Base-by-base conservation (phyloP, 2,329 filamentous ascomycete genomes). In the Colletotrichum lini region DNA sequence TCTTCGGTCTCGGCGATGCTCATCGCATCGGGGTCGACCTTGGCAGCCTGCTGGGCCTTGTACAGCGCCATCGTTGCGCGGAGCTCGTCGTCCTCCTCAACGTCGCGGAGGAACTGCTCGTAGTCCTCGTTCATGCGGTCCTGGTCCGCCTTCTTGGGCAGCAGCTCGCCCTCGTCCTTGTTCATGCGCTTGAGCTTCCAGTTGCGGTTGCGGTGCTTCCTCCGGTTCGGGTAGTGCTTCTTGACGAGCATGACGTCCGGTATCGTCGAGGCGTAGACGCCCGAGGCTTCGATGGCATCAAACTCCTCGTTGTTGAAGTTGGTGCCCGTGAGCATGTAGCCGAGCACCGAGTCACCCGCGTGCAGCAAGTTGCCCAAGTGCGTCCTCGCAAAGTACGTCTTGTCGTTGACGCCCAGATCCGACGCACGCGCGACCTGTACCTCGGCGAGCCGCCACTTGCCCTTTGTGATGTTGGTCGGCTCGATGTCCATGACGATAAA, bases 401-500 rank as follows among this genome's bases (percentile, higher is more conserved):
- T 92, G 82, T 97, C 93, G 78, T 97, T 98, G 72, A 87, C 84
- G 68, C 95, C 95, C 62, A 98, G 88, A 79, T 99, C 96, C 0
- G 93, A 91, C 8, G 96, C 93, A 35, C 93, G 91, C 18, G 94
- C 94, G 10, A 99, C 92, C 1, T 95, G 98, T 8, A 91, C 94
- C 83, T 99, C 96, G 10, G 94, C 93, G 4, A 98, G 89, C 65
- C 92, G 87, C 87, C 92, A 97, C 75, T 93, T 94, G 65, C 96
- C 96, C 76, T 93, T 94, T 69, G 90, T 89, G 26, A 87, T 87
- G 40, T 92, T 93, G 0, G 92, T 86, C 0, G 91, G 91, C 80
- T 99, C 96, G 72, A 98, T 96, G 78, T 99, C 96, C 85, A 99
- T 93, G 49, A 99, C 88, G 70, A 98, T 91, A 78, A 98, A 99